Base-by-base conservation (phyloP, 441 rosid species). In the Macaranga tanarius region DNA sequence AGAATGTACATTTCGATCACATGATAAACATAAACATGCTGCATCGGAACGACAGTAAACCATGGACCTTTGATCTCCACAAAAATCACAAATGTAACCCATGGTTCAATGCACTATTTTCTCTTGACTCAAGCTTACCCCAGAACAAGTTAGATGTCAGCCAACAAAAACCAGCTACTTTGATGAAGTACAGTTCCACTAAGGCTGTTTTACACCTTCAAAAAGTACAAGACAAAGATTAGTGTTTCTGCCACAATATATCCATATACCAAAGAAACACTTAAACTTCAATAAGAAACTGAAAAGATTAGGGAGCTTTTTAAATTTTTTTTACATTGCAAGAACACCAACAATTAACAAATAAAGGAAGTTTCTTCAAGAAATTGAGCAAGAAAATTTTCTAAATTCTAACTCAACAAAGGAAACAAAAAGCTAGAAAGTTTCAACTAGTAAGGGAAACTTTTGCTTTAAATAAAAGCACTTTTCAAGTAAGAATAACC, bases 31-130 rank as follows among this genome's bases (percentile, higher is more conserved):
- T 48, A 96, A 80, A 77, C 93, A 90, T 1, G 98, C 99, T 58
- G 92, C 89, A 83, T 96, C 99, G 0, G 99, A 92, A 34, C 93
- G 86, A 75, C 99, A 96, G 77, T 96, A 91, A 10, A 96, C 96
- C 81, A 88, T 83, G 16, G 98, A 88, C 84, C 93, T 90, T 85
- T 88, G 95, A 70, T 88, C 89, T 75, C 92, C 90, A 76, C 98
- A 96, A 77, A 92, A 96, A 81, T 96, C 99, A 82, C 99, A 96
- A 69, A 84, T 72, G 81, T 82, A 88, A 75, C 98, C 96, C 98
- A 96, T 96, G 20, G 80, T 84, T 68, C 58, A 74, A 42, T 42
- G 60, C 31, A 45, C 45, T 66, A 10, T 69, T 16, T 54, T 31
- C 67, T 23, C 16, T 44, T 11, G 62, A 67, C 44, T 56, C 73